Conservation (phyloP, 2,329 filamentous ascomycete genomes). For the Trichoderma sp. region DNA sequence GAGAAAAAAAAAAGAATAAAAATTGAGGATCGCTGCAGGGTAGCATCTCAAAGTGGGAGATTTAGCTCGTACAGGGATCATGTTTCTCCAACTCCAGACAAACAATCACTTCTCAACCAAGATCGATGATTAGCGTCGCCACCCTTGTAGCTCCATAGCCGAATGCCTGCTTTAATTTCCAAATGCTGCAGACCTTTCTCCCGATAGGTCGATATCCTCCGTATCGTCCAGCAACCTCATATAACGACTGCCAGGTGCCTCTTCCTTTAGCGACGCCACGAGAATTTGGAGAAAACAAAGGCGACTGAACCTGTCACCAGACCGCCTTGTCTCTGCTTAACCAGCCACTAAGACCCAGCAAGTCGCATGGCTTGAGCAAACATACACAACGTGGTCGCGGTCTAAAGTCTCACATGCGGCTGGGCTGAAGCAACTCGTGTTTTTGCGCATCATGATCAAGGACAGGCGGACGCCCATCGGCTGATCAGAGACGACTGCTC, state of each 20-base stretch:
- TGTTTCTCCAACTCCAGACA: background rate
- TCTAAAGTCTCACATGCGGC: constrained; percentile 16
- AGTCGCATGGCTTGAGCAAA: constrained; percentile 2
- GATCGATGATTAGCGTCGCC: constrained; percentile 12
- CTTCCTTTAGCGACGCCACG: background rate
- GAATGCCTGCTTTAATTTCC: background rate
- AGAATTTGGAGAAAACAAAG: background rate
- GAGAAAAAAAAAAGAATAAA: background rate
- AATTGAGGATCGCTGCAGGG: background rate
- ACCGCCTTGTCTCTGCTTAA: constrained; percentile 1
- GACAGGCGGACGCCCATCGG: background rate
- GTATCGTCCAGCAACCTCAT: background rate
- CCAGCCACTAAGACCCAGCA: background rate
- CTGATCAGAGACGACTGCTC: background rate
- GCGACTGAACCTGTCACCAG: background rate
- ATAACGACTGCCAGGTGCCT: background rate
- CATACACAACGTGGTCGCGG: background rate
- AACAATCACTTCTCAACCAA: constrained; percentile 8
- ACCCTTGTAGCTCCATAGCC: constrained; percentile 1
- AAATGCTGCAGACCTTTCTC: background rate
- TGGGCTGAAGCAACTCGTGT: background rate
- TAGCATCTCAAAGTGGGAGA: background rate
- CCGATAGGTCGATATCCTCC: constrained; percentile 6
- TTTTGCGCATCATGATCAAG: constrained; percentile 6
- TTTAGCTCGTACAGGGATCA: background rate